Conservation (phyloP, 805 yeast genomes). For the Candida chauliodis region DNA sequence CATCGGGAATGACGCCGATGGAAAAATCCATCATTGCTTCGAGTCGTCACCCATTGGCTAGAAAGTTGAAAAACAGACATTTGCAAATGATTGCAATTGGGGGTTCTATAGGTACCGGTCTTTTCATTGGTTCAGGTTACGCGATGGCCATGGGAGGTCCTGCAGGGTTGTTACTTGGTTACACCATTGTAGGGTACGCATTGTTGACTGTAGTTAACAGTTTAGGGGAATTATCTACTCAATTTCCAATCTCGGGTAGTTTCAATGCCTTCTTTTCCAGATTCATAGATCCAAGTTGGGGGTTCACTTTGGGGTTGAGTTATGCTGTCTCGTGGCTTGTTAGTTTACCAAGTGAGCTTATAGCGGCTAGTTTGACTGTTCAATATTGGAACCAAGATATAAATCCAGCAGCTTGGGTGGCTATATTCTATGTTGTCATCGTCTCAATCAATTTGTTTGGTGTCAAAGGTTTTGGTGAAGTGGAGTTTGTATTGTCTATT, state of each 20-base stretch:
- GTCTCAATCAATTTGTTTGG: constrained; percentile 29
- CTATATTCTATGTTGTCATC: constrained; percentile 28
- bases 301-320: constrained; percentile 32
- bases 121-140: constrained; percentile 46
- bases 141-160: constrained; percentile 39
- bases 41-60: constrained; percentile 41
- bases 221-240: constrained; percentile 61
- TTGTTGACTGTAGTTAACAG: constrained; percentile 56
- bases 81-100: constrained; percentile 67
- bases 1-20: constrained; percentile 32
- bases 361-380: constrained; percentile 34
- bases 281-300: constrained; percentile 35
- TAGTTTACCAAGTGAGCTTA: constrained; percentile 33
- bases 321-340: constrained; percentile 35
- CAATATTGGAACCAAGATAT: constrained; percentile 29
- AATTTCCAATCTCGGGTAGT: constrained; percentile 37
- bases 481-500: constrained; percentile 28
- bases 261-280: constrained; percentile 33
- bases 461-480: constrained; percentile 37
- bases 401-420: constrained; percentile 36
- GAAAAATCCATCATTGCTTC: constrained; percentile 39
- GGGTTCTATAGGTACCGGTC: constrained; percentile 69
- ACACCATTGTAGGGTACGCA: constrained; percentile 51
- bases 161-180: constrained; percentile 49
- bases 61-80: constrained; percentile 46